These are phyloP conservation scores for Naganishia antarctica DNA, from an alignment of 768 basidiomycete genomes.

Conservation along the genomic window DNA sequence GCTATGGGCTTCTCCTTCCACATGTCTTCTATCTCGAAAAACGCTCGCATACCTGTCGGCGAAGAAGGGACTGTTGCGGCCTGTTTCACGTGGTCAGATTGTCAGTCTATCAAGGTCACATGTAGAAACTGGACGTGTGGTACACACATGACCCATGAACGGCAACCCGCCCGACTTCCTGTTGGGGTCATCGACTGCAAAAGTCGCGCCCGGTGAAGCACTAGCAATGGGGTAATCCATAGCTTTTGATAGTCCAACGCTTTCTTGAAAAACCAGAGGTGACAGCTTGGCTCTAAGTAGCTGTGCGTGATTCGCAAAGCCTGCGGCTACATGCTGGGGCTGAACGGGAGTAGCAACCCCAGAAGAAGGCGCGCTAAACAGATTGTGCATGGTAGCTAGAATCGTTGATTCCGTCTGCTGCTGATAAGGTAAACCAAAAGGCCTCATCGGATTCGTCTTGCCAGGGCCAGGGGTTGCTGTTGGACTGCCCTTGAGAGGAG, in stretches of 20 bases:
- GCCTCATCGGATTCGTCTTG: neutral
- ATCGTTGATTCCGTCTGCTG: neutral
- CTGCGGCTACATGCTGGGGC: neutral
- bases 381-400: neutral
- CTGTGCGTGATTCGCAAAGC: slow-evolving; percentile 8
- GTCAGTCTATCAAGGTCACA: neutral
- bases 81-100: neutral
- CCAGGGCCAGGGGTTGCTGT: neutral
- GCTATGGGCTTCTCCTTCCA: neutral
- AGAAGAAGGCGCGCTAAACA: neutral
- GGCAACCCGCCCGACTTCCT: neutral
- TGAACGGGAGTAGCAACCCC: neutral
- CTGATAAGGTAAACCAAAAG: neutral
- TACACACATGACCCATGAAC: slow-evolving; percentile 7
- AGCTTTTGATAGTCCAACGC: neutral
- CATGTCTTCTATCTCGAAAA: neutral
- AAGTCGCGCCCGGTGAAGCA: neutral
- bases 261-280: neutral
- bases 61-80: neutral
- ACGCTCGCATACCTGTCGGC: neutral
- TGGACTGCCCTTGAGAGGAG: slow-evolving; percentile 19
- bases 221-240: neutral
- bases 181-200: neutral
- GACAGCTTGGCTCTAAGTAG: neutral
- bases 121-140: neutral